phyloP scores from a whole-genome alignment of 768 basidiomycete genomes.

The Suillus cothurnatus region DNA sequence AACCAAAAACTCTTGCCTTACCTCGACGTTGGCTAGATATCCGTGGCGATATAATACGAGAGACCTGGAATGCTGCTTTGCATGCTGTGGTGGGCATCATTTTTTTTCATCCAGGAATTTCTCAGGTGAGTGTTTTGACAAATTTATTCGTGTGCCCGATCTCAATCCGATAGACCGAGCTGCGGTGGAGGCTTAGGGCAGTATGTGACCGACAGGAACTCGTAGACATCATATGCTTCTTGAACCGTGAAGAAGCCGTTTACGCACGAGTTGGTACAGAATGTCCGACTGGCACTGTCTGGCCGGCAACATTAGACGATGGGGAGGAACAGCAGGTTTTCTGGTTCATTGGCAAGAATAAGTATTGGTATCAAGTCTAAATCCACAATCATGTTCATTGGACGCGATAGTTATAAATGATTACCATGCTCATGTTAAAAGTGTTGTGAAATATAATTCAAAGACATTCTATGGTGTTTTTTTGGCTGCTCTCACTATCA shows the following conservation, averaged over 20 bases:
- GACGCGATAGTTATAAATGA: not conserved
- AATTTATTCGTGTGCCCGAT: slow-evolving; percentile 13
- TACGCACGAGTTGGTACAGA: slow-evolving; percentile 30
- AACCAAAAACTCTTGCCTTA: slow-evolving; percentile 47
- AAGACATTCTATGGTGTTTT: not conserved
- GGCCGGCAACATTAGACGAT: slow-evolving; percentile 46
- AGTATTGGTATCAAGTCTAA: slow-evolving; percentile 70
- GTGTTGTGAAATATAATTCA: not conserved
- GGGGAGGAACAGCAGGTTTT: slow-evolving; percentile 51
- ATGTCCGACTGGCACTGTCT: slow-evolving; percentile 22
- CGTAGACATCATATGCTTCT: slow-evolving; percentile 56
- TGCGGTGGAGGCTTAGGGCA: slow-evolving; percentile 69
- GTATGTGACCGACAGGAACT: slow-evolving; percentile 80
- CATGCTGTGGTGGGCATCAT: slow-evolving; percentile 68
- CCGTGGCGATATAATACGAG: slow-evolving; percentile 56
- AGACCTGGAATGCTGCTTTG: slow-evolving; percentile 73
- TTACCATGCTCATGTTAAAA: not conserved
- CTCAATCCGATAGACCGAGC: slow-evolving; percentile 50
- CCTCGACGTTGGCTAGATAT: slow-evolving; percentile 83
- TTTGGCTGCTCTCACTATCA: not conserved
- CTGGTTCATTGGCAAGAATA: slow-evolving; percentile 58
- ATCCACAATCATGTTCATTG: not conserved
- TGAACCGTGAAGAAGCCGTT: slow-evolving; percentile 56
- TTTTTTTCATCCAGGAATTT: slow-evolving; percentile 71
- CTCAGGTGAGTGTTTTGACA: slow-evolving; percentile 52